Base-by-base conservation (phyloP, 352 stramenopile genomes). In the Phytophthora nicotianae region DNA sequence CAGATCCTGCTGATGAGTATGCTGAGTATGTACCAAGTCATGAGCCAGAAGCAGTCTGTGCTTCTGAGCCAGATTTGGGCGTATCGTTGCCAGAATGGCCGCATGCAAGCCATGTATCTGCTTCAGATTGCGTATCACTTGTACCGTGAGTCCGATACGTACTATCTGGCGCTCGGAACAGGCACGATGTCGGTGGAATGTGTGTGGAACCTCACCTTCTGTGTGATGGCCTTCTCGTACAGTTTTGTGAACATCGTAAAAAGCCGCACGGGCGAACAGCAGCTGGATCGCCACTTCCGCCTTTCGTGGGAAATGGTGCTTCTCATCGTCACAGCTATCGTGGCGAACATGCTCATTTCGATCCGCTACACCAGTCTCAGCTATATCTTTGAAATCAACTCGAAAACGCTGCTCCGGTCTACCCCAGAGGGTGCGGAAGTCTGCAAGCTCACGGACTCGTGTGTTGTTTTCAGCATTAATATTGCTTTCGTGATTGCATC, bases 191-290 rank as follows among this genome's bases (percentile, higher is more conserved):
- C 70, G 0, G 51, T 78, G 9, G 70, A 73, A 19, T 64, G 66
- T 23, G 57, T 68, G n/a, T 72, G 64, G 66, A 77, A 77, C 55
- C 65, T 77, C 26, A 77, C 68, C 0, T 77, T 74, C 55, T 77
- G 68, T 14, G 64, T 77, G 40, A 70, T 70, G 60, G 65, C 65
- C 9, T 74, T 74, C 42, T 70, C 65, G 26, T 70, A 74, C 45
- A 70, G 60, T 59, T 74, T 73, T 58, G 65, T 73, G 23, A 73
- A 73, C 40, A 67, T 75, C 32, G 58, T 72, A 2, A 69, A 72
- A 43, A 68, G 62, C 43, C 58, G 68, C 2, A 70, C 68, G 16
- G 63, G 68, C 50, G 63, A 72, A 20, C 68, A 75, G 43, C 56
- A 75, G 17, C 38, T 75, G 5, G 68, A 75, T 57, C 62, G 68